These are phyloP conservation scores for Moesziomyces aphidis DNA, from an alignment of 1,284 basidiomycete species.

Conservation along the genomic window DNA sequence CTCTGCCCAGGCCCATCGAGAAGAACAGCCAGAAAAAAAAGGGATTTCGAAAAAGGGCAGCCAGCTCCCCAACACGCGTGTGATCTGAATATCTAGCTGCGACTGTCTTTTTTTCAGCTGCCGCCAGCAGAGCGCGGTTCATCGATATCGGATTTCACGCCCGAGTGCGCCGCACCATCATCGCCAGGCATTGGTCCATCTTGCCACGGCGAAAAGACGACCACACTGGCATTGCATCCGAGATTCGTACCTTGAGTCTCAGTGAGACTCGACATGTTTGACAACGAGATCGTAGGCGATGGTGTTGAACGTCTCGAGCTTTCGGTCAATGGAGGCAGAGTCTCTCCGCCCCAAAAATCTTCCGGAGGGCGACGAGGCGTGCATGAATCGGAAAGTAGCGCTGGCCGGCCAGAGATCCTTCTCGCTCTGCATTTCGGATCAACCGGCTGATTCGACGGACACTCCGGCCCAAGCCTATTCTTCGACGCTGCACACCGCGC, in stretches of 20 bases:
- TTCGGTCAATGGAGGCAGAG: not conserved
- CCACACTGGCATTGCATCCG: too few species aligned
- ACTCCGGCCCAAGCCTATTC: slow-evolving; percentile 5
- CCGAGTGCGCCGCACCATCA: slow-evolving; percentile 3
- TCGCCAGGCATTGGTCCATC: too few species aligned
- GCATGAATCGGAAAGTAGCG: not conserved
- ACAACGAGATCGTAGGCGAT: too few species aligned
- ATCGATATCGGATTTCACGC: slow-evolving; percentile 44
- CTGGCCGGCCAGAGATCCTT: not conserved
- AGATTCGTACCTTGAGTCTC: too few species aligned
- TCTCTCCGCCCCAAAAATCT: slow-evolving; percentile 39
- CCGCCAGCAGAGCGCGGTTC: not conserved
- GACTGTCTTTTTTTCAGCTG: not conserved
- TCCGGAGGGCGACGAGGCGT: not conserved
- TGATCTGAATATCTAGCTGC: not conserved
- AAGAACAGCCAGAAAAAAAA: not conserved
- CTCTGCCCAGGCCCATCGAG: not conserved
- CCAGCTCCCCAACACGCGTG: not conserved
- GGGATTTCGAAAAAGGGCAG: not conserved
- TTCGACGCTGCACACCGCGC: not conserved
- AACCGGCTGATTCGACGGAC: slow-evolving; percentile 32
- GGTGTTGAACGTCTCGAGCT: too few species aligned
- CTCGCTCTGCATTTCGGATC: slow-evolving; percentile 18
- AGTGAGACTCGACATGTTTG: too few species aligned
- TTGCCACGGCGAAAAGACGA: too few species aligned